Conservation (phyloP, 805 yeast species). For the Torulaspora quercuum region DNA sequence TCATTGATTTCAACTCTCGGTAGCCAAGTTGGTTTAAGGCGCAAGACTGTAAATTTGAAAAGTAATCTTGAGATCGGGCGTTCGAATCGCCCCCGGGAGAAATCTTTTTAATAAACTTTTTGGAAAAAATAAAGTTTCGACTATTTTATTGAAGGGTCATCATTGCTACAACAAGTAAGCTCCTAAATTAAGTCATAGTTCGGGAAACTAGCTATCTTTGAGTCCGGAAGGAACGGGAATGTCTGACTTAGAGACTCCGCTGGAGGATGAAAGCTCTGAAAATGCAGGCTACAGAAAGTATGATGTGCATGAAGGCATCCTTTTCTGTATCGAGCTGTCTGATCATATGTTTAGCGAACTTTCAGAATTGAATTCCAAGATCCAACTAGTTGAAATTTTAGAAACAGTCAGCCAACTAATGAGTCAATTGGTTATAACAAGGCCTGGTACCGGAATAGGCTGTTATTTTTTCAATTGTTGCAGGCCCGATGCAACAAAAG, state of each 20-base stretch:
- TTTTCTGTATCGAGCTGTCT: slow-evolving; percentile 60
- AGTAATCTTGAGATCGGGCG: slow-evolving; percentile 19
- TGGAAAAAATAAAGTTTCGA: too few relatives aligned
- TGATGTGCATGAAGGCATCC: slow-evolving; percentile 60
- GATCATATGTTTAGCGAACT: slow-evolving; percentile 41
- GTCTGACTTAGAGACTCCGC: slow-evolving; percentile 2
- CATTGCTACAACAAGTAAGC: too few relatives aligned
- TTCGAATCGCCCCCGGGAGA: slow-evolving; percentile 25
- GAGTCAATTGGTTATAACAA: slow-evolving; percentile 58
- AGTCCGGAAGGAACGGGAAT: not conserved
- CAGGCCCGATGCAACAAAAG: slow-evolving; percentile 38
- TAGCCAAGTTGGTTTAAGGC: slow-evolving; percentile 40
- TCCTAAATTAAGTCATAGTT: too few relatives aligned
- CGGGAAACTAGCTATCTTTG: too few relatives aligned
- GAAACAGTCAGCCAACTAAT: slow-evolving; percentile 58
- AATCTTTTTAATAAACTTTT: slow-evolving; percentile 13
- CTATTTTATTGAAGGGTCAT: too few relatives aligned
- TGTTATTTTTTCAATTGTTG: slow-evolving; percentile 57
- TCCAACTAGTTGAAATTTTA: slow-evolving; percentile 52
- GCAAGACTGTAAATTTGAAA: slow-evolving; percentile 36
- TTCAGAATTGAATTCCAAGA: slow-evolving; percentile 33
- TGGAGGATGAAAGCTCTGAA: not conserved
- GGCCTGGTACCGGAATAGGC: slow-evolving; percentile 73
- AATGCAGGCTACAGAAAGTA: slow-evolving; percentile 24
- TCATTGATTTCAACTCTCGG: slow-evolving; percentile 25